Evolutionary conservation across 495 filamentous ascomycete species (phyloP).

Genomic region (Haplographium delicatum): DNA sequence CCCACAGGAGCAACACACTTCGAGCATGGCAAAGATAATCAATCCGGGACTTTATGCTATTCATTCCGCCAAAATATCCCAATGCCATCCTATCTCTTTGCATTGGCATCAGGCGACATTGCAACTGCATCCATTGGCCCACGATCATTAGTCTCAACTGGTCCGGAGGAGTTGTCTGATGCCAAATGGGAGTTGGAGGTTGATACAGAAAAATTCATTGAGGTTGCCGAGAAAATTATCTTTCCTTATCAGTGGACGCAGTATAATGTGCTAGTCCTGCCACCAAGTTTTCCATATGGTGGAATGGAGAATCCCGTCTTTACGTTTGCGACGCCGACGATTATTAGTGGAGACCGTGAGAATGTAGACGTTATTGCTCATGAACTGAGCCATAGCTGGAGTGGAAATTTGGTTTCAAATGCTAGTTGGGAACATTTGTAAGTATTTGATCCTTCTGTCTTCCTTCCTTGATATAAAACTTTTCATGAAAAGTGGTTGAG

Average conservation of each 20-base stretch:
- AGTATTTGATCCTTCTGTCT: constrained; percentile 24
- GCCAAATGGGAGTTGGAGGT: constrained; percentile 87
- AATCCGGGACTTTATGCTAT: constrained; percentile 57
- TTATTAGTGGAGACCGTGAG: constrained; percentile 85
- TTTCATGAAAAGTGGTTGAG: background rate
- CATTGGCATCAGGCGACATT: constrained; percentile 85
- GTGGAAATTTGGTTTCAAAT: constrained; percentile 86
- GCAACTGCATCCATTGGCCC: constrained; percentile 79
- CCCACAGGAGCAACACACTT: constrained; percentile 34
- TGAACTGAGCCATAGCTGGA: constrained; percentile 88
- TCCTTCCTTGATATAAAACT: too few species aligned
- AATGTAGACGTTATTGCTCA: constrained; percentile 98
- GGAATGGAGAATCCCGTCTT: constrained; percentile 93
- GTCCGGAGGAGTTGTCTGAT: constrained; percentile 75
- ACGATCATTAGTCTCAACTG: constrained; percentile 74
- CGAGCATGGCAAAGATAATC: constrained; percentile 38
- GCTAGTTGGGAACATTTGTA: constrained; percentile 92
- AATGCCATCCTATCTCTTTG: constrained; percentile 92
- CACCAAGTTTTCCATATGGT: constrained; percentile 83
- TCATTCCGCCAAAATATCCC: constrained; percentile 83
- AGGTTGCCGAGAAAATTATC: constrained; percentile 81
- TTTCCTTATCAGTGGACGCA: constrained; percentile 89
- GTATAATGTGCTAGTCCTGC: constrained; percentile 90
- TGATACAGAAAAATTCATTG: constrained; percentile 86
- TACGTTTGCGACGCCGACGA: constrained; percentile 89